Conservation (phyloP, 2,329 filamentous ascomycete species). For the Fonsecaea monophora region DNA sequence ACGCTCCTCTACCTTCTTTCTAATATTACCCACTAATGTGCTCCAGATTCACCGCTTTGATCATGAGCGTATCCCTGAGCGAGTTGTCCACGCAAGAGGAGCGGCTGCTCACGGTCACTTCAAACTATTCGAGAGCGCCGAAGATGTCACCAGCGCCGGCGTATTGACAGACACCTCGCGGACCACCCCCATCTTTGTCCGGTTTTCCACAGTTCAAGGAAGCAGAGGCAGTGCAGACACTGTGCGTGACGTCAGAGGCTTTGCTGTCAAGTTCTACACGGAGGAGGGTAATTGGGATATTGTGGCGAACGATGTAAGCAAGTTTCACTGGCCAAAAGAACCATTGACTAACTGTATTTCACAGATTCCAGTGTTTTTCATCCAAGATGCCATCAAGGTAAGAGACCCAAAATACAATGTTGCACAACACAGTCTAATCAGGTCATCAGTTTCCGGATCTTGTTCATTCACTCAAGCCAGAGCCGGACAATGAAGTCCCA, state of each 20-base stretch:
- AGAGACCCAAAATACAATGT: not conserved
- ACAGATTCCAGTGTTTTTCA: constrained; percentile 75
- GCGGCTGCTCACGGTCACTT: constrained; percentile 71
- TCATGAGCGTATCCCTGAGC: constrained; percentile 72
- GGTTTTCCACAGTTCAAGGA: constrained; percentile 80
- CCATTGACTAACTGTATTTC: not conserved
- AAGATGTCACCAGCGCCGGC: constrained; percentile 68
- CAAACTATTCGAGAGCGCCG: constrained; percentile 67
- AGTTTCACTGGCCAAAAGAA: too few species aligned
- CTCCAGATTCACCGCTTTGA: constrained; percentile 69
- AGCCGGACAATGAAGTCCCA: constrained; percentile 73
- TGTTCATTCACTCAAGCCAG: constrained; percentile 68
- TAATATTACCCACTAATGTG: not conserved
- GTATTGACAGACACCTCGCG: constrained; percentile 72
- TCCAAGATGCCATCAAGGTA: constrained; percentile 73
- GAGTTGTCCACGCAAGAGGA: constrained; percentile 71
- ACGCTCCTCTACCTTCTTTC: constrained; percentile 25
- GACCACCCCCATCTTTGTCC: constrained; percentile 71
- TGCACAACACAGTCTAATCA: not conserved
- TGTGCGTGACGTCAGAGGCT: constrained; percentile 81
- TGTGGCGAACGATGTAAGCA: constrained; percentile 68
- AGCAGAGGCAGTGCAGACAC: constrained; percentile 79
- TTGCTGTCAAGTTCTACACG: constrained; percentile 79
- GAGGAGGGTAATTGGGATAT: constrained; percentile 79
- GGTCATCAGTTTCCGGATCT: constrained; percentile 29